These are phyloP conservation scores for Aureobasidium melanogenum DNA, from an alignment of 2,329 filamentous ascomycete genomes.

Conservation along the genomic window DNA sequence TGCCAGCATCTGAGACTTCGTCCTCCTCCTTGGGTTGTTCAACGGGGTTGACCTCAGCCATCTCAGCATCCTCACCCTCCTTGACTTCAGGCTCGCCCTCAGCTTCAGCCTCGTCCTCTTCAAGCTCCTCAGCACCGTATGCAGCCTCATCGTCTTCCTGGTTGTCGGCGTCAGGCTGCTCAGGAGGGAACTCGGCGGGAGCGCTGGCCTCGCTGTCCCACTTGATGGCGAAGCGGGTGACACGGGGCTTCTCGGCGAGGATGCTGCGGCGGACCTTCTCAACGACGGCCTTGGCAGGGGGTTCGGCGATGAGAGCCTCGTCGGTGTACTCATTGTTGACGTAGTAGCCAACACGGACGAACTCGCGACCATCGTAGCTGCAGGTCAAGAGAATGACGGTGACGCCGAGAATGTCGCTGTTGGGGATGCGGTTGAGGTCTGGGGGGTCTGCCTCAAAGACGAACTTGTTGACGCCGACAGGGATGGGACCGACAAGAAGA, in stretches of 20 bases:
- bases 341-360: constrained; percentile 97
- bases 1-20: constrained; percentile 62
- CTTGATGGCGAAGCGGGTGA: constrained; percentile 97
- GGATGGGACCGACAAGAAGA: constrained; percentile 92
- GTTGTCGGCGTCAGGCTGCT: constrained; percentile 91
- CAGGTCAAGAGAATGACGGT: constrained; percentile 95
- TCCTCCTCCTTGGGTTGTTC: constrained; percentile 49
- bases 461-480: constrained; percentile 97
- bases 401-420: constrained; percentile 90
- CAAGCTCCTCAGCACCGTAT: constrained; percentile 84
- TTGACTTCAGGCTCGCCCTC: constrained; percentile 29
- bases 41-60: constrained; percentile 59
- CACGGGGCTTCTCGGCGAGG: constrained; percentile 91
- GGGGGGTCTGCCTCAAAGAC: constrained; percentile 93
- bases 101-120: constrained; percentile 47
- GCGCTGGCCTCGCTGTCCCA: constrained; percentile 99
- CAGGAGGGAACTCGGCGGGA: constrained; percentile 89
- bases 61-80: constrained; percentile 60
- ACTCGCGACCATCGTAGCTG: constrained; percentile 92
- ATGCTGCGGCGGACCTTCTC: constrained; percentile 90
- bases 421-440: constrained; percentile 81
- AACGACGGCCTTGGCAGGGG: constrained; percentile 82
- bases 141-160: constrained; percentile 71
- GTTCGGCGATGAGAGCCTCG: constrained; percentile 79
- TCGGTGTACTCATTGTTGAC: constrained; percentile 99